Evolutionary conservation across 208 protist species (phyloP).

Genomic region (Crithidia brevicula): DNA sequence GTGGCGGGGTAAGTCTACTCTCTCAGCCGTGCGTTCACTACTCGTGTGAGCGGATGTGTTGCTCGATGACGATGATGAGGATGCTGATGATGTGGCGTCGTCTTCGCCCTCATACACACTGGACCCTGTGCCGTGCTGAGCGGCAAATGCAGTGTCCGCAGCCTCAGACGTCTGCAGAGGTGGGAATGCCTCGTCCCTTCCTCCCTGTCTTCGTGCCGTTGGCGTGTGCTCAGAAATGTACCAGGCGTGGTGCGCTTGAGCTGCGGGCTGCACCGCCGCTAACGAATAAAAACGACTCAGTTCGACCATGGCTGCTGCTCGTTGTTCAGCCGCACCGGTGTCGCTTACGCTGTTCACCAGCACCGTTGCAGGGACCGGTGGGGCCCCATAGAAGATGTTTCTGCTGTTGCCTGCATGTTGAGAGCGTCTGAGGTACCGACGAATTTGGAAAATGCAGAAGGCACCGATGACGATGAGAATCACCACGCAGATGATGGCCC

Average conservation of each 20-base stretch:
- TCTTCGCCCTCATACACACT: too few species aligned
- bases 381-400: not conserved
- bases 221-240: not conserved
- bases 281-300: not conserved
- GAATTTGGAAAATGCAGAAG: not conserved
- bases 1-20: too few species aligned
- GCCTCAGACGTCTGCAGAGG: not conserved
- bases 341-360: slow-evolving; percentile 20
- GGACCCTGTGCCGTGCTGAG: too few species aligned
- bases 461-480: not conserved
- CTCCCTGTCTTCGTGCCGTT: not conserved
- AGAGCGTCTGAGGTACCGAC: not conserved
- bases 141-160: not conserved
- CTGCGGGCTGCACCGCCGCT: not conserved
- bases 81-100: too few species aligned
- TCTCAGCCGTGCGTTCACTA: too few species aligned
- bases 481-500: not conserved
- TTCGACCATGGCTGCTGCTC: not conserved
- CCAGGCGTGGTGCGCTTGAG: not conserved
- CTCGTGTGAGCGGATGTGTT: too few species aligned
- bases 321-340: not conserved
- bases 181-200: not conserved
- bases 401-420: not conserved
- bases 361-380: slow-evolving; percentile 1
- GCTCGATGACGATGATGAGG: not conserved